Percentiles rank a stretch among this genome's conserved stretches.
These are phyloP conservation scores for Lyophyllum semitale DNA, from an alignment of 768 basidiomycete genomes.

Conservation along the genomic window DNA sequence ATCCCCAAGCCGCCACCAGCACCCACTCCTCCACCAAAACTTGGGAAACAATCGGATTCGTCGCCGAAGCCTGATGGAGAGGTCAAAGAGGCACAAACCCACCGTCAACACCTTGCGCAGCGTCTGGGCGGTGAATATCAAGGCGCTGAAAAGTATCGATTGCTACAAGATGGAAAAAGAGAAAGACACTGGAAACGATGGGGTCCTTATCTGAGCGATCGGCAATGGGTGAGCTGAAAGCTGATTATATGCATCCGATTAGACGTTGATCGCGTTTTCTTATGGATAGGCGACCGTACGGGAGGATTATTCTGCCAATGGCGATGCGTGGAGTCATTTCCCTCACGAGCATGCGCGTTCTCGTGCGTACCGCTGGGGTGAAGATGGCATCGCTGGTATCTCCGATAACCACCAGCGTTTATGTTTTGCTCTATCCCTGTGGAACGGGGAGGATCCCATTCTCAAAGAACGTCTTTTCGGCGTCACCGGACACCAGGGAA, in stretches of 20 bases:
- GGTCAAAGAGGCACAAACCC: conserved; percentile 29
- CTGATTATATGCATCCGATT: background rate
- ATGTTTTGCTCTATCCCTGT: conserved; percentile 87
- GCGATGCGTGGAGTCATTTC: conserved; percentile 95
- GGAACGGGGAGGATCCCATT: conserved; percentile 94
- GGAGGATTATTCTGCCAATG: conserved; percentile 96
- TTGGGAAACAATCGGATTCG: conserved; percentile 38
- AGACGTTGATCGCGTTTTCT: conserved; percentile 14
- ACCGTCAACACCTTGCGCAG: conserved; percentile 67
- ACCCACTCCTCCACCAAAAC: conserved; percentile 48
- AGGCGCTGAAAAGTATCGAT: conserved; percentile 80
- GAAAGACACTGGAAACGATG: conserved; percentile 97
- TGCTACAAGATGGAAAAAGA: conserved; percentile 79
- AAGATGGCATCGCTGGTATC: conserved; percentile 96
- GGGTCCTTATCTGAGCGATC: conserved; percentile 96
- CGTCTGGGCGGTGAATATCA: conserved; percentile 72
- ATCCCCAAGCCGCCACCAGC: conserved; percentile 59
- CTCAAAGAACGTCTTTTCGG: conserved; percentile 97
- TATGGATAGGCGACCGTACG: conserved; percentile 85
- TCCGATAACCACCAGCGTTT: conserved; percentile 96
- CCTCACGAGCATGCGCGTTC: conserved; percentile 93
- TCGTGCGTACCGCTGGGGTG: conserved; percentile 97
- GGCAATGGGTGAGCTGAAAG: conserved; percentile 85
- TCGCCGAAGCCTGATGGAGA: conserved; percentile 30
- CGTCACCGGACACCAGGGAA: conserved; percentile 95